Base-by-base conservation (phyloP, 2,329 filamentous ascomycete genomes). In the Colletotrichum endophyticum region DNA sequence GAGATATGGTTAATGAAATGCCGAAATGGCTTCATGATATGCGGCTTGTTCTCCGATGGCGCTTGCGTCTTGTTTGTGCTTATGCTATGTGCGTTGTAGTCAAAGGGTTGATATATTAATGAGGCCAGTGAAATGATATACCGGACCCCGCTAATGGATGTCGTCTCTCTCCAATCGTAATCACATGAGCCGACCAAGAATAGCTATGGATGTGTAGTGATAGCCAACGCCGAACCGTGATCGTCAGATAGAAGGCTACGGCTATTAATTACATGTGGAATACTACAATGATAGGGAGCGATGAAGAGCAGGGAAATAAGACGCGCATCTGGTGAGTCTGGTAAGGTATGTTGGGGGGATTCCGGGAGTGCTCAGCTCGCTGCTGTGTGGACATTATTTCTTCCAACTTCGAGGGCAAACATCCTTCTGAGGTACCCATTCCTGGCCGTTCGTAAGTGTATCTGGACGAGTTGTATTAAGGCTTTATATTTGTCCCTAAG, bases 271-370 rank as follows among this genome's bases (percentile, higher is more conserved):
- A 5, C 16, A 11, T 11, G 39, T n/a, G 39, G 39, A 44, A n/a
- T 44, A 44, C 19, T 6, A 44, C 16, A 6, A 44, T n/a, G 39
- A n/a, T 11, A 19, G 9, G 39, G 8, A 44, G 39, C 16, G 8
- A 11, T n/a, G 39, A n/a, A n/a, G 39, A 44, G 39, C 39, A 44
- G 5, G 8, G 16, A 2, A 44, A n/a, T n/a, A 6, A 44, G 5
- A 11, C 1, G 19, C 39, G 8, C 5, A 1, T 44, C 5, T 3
- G 39, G 8, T n/a, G 39, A n/a, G 16, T 16, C 0, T 11, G 39
- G 0, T 0, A 11, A n/a, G 39, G 16, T n/a, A 44, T 3, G 19
- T 44, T 11, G 4, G 1, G 19, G 11, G 39, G 8, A 1, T n/a
- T 44, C 3, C 9, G 39, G 39, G 39, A 2, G 39, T n/a, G 39